A percentile compares a stretch with the other conserved stretches of the same genome.
These are phyloP conservation scores for Phascolomyces articulosus DNA, from an alignment of 371 early-diverging fungal species.

Conservation along the genomic window DNA sequence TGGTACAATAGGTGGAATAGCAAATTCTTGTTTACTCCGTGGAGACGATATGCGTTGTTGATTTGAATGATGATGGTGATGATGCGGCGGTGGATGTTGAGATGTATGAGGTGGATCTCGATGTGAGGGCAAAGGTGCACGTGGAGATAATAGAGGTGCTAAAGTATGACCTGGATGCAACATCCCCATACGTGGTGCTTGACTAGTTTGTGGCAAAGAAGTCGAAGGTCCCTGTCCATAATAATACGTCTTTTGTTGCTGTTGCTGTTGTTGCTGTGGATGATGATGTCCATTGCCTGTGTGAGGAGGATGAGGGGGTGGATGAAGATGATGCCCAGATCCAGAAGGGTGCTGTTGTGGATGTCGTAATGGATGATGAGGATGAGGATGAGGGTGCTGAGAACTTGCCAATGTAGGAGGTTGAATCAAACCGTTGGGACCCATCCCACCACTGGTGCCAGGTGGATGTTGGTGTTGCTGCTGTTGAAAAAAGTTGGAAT, in stretches of 20 bases:
- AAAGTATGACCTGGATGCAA: slow-evolving; percentile 31
- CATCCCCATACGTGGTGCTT: slow-evolving; percentile 14
- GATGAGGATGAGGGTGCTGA: slow-evolving; percentile 12
- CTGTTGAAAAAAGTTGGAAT: slow-evolving; percentile 48
- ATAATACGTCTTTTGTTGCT: neutral
- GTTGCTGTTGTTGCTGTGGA: slow-evolving; percentile 5
- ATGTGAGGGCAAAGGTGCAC: slow-evolving; percentile 27
- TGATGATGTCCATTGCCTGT: too few species aligned
- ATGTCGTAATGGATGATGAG: neutral
- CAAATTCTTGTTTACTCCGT: slow-evolving; percentile 39
- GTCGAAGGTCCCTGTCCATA: neutral
- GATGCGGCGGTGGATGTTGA: slow-evolving; percentile 9
- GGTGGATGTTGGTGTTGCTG: slow-evolving; percentile 24
- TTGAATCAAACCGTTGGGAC: slow-evolving; percentile 20
- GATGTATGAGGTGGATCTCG: too few species aligned
- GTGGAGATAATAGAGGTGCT: slow-evolving; percentile 35
- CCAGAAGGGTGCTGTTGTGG: slow-evolving; percentile 22
- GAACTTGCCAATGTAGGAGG: slow-evolving; percentile 15
- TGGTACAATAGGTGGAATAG: slow-evolving; percentile 52
- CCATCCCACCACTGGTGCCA: slow-evolving; percentile 9
- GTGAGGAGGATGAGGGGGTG: neutral
- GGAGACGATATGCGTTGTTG: slow-evolving; percentile 19
- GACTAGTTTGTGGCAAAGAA: neutral
- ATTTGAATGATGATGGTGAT: too few species aligned
- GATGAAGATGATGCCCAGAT: slow-evolving; percentile 6